Base-by-base conservation (phyloP, 2,329 filamentous ascomycete genomes). In the Cryoendolithus antarcticus region DNA sequence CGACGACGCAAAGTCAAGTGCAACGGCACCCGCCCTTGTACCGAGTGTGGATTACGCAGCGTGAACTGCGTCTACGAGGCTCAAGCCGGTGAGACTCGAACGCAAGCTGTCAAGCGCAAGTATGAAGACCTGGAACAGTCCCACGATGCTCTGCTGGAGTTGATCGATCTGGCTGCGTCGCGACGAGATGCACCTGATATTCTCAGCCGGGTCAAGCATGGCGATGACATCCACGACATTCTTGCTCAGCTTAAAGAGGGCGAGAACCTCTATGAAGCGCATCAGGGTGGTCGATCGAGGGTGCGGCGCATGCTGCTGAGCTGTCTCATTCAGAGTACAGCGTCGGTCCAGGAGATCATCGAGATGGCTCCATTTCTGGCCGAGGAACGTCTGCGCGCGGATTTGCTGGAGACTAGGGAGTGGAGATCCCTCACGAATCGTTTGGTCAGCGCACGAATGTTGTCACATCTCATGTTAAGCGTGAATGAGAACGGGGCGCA, bases 61-160 rank as follows among this genome's bases (percentile, higher is more conserved):
- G 31, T 39, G 2, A 13, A 19, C 5, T 50, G 48, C 19, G 43
- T 43, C 7, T 50, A 45, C 28, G 46, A 47, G 27, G 37, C 39
- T 24, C 41, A 45, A 9, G 42, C 41, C 5, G 44, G 44, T 11
- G 45, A 48, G 10, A 48, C 46, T 9, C 42, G 42, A 4, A 40
- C 39, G 4, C 39, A 43, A 13, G 43, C 44, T 3, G 35, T 41
- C 12, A 50, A 50, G 37, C 44, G 48, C n/a, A 48, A 46, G 13
- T 43, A 40, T 13, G 46, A 44, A 19, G 40, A 44, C 12, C 32
- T 48, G 10, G 36, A 36, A 8, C 30, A 44, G 21, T 44, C 43
- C 28, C 41, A 44, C 15, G 11, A 38, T 2, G 31, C 35, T 11
- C 34, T 46, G 19, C 28, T 24, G 11, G 34, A 39, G 32, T 37